Percentiles rank a stretch among this genome's conserved stretches.
Conservation (phyloP, 371 early-diverging fungal genomes). For the Mortierella sp. region DNA sequence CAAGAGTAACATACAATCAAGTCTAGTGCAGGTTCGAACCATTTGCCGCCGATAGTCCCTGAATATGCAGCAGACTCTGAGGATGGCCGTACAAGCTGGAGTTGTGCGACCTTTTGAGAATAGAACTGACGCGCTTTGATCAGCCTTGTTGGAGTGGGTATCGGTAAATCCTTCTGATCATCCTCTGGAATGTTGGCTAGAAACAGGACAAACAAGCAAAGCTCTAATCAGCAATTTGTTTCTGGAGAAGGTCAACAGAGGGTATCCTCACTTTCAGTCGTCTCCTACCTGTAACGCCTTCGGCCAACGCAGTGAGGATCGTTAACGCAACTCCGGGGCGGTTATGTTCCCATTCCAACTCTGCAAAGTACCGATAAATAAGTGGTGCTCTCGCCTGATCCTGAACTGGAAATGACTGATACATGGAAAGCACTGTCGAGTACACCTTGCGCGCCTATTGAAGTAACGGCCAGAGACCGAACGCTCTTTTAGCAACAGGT, state of each 20-base stretch:
- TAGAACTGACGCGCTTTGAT: constrained; percentile 56
- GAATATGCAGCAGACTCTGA: constrained; percentile 50
- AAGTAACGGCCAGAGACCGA: neutral
- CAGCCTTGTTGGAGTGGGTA: constrained; percentile 53
- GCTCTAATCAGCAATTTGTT: neutral
- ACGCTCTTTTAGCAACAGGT: no score
- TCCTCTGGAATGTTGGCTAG: constrained; percentile 9
- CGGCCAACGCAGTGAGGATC: constrained; percentile 58
- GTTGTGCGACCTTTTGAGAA: constrained; percentile 29
- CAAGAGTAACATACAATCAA: constrained; percentile 60
- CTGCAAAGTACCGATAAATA: constrained; percentile 66
- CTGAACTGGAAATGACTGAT: constrained; percentile 57
- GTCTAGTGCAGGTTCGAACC: constrained; percentile 52
- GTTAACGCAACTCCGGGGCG: constrained; percentile 60
- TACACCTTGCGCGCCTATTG: constrained; percentile 75
- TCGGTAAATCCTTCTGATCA: constrained; percentile 19
- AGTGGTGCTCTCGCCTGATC: constrained; percentile 57
- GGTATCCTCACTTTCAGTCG: no score
- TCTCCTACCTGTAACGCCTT: constrained; percentile 13
- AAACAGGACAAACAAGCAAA: neutral
- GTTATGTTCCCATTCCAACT: constrained; percentile 63
- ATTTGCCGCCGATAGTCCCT: constrained; percentile 33
- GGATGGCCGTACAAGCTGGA: constrained; percentile 45
- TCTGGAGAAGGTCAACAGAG: neutral
- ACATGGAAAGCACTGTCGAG: constrained; percentile 64